A percentile compares a stretch with the other conserved stretches of the same genome.
phyloP scores from a whole-genome alignment of 1,284 basidiomycete species.

The Heterobasidion parviporum region DNA sequence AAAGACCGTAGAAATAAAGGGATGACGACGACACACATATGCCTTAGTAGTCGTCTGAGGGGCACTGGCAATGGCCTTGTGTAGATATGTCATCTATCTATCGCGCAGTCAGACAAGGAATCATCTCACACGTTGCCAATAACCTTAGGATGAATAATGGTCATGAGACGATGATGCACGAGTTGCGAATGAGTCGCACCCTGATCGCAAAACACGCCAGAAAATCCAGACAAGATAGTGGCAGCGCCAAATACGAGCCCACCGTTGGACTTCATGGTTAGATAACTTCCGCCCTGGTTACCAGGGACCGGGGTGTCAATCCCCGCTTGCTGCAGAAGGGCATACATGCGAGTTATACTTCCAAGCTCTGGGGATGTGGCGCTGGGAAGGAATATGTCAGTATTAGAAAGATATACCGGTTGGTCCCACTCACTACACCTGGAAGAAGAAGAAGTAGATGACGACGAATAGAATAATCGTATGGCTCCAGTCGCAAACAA shows the following conservation, averaged over 20 bases:
- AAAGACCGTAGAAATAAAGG: not conserved
- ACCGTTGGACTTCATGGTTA: slow-evolving; percentile 55
- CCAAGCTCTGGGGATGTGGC: slow-evolving; percentile 57
- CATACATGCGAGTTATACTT: slow-evolving; percentile 47
- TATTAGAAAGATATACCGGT: not conserved
- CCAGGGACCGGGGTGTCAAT: slow-evolving; percentile 44
- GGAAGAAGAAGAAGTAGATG: slow-evolving; percentile 40
- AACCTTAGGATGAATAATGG: slow-evolving; percentile 18
- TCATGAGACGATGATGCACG: not conserved
- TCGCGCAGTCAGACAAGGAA: not conserved
- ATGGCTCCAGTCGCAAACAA: slow-evolving; percentile 47
- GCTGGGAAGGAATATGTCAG: slow-evolving; percentile 23
- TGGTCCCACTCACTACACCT: slow-evolving; percentile 24
- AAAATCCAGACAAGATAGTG: slow-evolving; percentile 35
- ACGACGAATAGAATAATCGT: slow-evolving; percentile 36
- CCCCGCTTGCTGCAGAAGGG: slow-evolving; percentile 46
- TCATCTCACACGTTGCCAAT: slow-evolving; percentile 37
- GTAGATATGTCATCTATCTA: not conserved
- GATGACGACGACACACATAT: slow-evolving; percentile 24
- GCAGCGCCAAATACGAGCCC: slow-evolving; percentile 48
- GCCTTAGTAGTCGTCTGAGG: slow-evolving; percentile 41
- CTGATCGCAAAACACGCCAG: slow-evolving; percentile 43
- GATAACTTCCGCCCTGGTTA: slow-evolving; percentile 62
- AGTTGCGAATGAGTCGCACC: slow-evolving; percentile 18
- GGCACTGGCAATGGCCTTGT: slow-evolving; percentile 39